Evolutionary conservation across 192 early-diverging fungal species (phyloP).

Genomic region (Coemansia sp.): DNA sequence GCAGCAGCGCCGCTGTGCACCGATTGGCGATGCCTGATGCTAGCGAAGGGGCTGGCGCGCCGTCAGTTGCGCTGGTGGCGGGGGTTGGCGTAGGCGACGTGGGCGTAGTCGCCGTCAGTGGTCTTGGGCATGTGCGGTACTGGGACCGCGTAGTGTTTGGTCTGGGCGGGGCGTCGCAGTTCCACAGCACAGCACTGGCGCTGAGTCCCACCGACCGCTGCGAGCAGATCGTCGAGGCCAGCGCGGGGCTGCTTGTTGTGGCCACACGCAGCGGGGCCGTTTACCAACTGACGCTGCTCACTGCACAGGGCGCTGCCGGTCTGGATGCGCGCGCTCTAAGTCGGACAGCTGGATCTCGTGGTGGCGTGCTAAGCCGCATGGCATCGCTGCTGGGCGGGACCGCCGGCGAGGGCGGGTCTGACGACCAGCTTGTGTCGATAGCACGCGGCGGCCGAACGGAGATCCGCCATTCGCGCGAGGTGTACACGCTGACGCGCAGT

Average conservation of each 20-base stretch:
- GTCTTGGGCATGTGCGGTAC: constrained; percentile 44
- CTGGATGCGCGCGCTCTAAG: constrained; percentile 22
- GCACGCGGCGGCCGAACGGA: constrained; percentile 40
- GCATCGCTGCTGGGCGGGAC: constrained; percentile 40
- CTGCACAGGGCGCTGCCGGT: constrained; percentile 11
- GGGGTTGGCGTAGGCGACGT: constrained; percentile 20
- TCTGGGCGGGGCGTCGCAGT: constrained; percentile 38
- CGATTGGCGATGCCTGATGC: constrained; percentile 32
- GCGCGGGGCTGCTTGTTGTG: constrained; percentile 23
- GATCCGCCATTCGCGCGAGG: constrained; percentile 48
- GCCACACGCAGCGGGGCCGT: constrained; percentile 32
- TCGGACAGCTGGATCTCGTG: constrained; percentile 11
- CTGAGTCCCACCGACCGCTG: constrained; percentile 25
- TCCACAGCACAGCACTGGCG: constrained; percentile 4
- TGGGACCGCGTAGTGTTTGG: constrained; percentile 53
- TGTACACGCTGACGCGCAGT: constrained; percentile 39
- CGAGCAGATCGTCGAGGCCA: constrained; percentile 16
- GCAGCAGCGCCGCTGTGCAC: constrained; percentile 14
- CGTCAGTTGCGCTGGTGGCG: constrained; percentile 23
- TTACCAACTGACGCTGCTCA: constrained; percentile 28
- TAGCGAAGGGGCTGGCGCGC: constrained; percentile 6
- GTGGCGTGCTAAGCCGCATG: constrained; percentile 37
- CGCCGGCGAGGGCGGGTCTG: constrained; percentile 2
- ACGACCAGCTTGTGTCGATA: constrained; percentile 25
- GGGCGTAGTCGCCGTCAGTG: constrained; percentile 35